Conservation (phyloP, 2,329 filamentous ascomycete species). For the Malbranchea zuffiana region DNA sequence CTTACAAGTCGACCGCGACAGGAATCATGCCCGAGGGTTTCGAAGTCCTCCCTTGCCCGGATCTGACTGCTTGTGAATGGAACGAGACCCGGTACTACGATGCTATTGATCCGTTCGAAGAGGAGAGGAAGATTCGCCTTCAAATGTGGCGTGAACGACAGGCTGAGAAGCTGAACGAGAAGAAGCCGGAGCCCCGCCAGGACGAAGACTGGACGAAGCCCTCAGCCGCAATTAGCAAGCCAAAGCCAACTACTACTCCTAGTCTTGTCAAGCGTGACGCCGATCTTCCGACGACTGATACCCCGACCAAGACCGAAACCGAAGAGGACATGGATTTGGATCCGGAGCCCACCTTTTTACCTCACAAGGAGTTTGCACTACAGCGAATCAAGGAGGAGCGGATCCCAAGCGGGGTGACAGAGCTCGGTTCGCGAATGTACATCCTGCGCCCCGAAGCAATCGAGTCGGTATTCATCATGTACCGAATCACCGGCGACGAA, state of each 20-base stretch:
- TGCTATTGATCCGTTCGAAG: conserved; percentile 12
- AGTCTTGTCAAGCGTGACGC: conserved; percentile 11
- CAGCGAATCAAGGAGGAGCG: conserved; percentile 33
- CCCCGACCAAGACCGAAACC: conserved; percentile 3
- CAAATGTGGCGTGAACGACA: conserved; percentile 12
- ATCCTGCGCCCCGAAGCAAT: conserved; percentile 64
- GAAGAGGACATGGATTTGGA: conserved; percentile 5
- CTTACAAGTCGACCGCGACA: conserved; percentile 38
- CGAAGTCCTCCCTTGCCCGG: conserved; percentile 32
- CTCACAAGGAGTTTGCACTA: conserved; percentile 32
- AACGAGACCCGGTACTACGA: conserved; percentile 15
- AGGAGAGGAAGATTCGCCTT: conserved; percentile 8
- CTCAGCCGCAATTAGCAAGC: not conserved
- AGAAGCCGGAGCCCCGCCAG: conserved; percentile 35
- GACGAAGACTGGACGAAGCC: conserved; percentile 18
- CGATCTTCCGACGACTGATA: conserved; percentile 1
- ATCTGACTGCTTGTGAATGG: conserved; percentile 13
- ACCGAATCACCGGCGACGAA: conserved; percentile 72
- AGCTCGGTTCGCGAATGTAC: conserved; percentile 26
- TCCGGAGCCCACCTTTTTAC: conserved; percentile 20
- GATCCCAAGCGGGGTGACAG: conserved; percentile 33
- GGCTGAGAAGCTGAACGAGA: conserved; percentile 28
- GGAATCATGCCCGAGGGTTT: conserved; percentile 47
- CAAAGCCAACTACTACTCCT: conserved; percentile 4
- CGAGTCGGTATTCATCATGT: conserved; percentile 81